These are phyloP conservation scores for Venturia nashicola DNA, from an alignment of 2,329 filamentous ascomycete species.

Conservation along the genomic window DNA sequence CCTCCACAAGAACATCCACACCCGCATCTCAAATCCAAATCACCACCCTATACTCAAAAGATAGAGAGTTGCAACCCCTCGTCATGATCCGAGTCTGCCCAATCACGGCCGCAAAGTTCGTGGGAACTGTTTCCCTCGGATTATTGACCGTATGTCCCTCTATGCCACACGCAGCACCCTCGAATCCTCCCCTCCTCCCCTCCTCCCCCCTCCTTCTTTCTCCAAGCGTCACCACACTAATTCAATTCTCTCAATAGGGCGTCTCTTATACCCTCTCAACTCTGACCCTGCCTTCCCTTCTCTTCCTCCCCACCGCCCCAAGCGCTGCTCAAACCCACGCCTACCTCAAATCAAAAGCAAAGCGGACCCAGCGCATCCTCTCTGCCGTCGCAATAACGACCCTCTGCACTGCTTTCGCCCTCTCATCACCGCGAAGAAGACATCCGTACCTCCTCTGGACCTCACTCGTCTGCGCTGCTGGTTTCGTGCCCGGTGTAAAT, in stretches of 20 bases:
- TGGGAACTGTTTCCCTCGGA: slow-evolving; percentile 80
- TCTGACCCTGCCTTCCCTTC: slow-evolving; percentile 67
- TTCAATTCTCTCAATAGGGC: slow-evolving; percentile 44
- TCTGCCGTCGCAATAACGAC: slow-evolving; percentile 57
- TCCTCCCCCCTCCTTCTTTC: background rate
- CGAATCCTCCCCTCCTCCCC: too few relatives aligned
- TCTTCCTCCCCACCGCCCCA: slow-evolving; percentile 65
- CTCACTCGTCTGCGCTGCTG: slow-evolving; percentile 49
- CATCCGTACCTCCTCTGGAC: slow-evolving; percentile 91
- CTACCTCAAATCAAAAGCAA: slow-evolving; percentile 46
- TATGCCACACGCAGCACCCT: background rate
- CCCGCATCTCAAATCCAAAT: background rate
- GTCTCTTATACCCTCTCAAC: slow-evolving; percentile 74
- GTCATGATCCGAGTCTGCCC: slow-evolving; percentile 23
- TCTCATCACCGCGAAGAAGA: slow-evolving; percentile 61
- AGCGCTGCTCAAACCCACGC: slow-evolving; percentile 43
- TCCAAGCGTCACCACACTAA: background rate
- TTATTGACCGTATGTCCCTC: slow-evolving; percentile 62
- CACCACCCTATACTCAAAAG: background rate
- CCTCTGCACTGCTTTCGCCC: slow-evolving; percentile 63
- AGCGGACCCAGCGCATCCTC: slow-evolving; percentile 53
- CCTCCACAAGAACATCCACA: background rate
- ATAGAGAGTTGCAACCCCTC: slow-evolving; percentile 1
- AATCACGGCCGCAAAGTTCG: slow-evolving; percentile 76
- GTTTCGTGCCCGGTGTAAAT: slow-evolving; percentile 17